Percentiles rank a stretch among this genome's conserved stretches.
These are phyloP conservation scores for Lipomyces sp. DNA, from an alignment of 805 yeast genomes.

Conservation along the genomic window DNA sequence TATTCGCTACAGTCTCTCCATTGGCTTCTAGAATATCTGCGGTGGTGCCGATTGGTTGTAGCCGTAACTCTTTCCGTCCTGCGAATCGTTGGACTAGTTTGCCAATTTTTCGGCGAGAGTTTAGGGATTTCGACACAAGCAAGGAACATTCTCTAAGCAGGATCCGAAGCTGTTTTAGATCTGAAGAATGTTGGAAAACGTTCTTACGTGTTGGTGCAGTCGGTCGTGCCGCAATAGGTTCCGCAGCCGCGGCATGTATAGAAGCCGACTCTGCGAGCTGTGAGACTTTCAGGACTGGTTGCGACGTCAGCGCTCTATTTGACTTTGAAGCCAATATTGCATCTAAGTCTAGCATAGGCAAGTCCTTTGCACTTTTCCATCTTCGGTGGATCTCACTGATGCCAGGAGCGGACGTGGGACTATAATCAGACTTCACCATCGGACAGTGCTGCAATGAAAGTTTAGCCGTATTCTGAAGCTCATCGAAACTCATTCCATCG, in stretches of 20 bases:
- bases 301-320: neutral
- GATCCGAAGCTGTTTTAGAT: neutral
- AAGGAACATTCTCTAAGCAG: neutral
- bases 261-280: neutral
- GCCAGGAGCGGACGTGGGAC: neutral
- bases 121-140: neutral
- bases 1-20: neutral
- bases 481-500: constrained; percentile 13
- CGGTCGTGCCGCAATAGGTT: neutral
- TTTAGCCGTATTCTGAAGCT: constrained; percentile 21
- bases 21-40: neutral
- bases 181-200: neutral
- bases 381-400: neutral
- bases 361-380: constrained; percentile 13
- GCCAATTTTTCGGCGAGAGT: neutral
- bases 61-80: neutral
- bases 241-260: neutral
- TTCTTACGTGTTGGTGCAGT: neutral
- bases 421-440: neutral
- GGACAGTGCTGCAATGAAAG: neutral
- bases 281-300: neutral
- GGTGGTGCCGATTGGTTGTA: neutral
- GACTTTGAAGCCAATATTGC: neutral
- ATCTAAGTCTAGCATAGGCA: constrained; percentile 15
- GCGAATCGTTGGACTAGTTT: neutral